These are phyloP conservation scores for Cryptococcus depauperatus DNA, from an alignment of 1,284 basidiomycete genomes.

Conservation along the genomic window DNA sequence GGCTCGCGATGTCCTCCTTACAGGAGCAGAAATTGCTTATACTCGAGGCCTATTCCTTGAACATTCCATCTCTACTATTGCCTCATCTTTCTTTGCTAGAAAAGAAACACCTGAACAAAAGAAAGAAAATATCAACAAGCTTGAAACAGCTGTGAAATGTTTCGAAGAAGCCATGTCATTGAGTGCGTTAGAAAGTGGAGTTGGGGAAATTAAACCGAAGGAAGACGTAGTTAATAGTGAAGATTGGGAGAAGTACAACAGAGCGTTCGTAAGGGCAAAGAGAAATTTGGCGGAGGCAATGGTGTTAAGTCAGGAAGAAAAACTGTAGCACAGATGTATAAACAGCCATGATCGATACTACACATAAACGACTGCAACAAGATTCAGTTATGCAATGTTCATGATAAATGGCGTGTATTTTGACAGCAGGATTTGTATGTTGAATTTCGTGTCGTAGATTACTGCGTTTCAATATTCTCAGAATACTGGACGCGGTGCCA, in stretches of 20 bases:
- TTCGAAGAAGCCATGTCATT: constrained; percentile 54
- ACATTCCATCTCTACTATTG: constrained; percentile 47
- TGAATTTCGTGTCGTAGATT: too few relatives aligned
- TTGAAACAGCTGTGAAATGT: constrained; percentile 50
- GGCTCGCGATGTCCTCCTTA: constrained; percentile 43
- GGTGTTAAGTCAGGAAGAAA: constrained; percentile 1
- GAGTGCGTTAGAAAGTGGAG: constrained; percentile 45
- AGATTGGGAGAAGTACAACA: constrained; percentile 39
- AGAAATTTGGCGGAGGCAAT: constrained; percentile 23
- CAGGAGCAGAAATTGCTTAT: constrained; percentile 47
- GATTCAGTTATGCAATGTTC: background rate
- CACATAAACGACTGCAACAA: too few relatives aligned
- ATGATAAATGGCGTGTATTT: background rate
- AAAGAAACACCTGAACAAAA: constrained; percentile 1
- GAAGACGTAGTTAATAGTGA: constrained; percentile 25
- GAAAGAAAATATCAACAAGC: constrained; percentile 3
- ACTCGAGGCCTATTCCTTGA: constrained; percentile 43
- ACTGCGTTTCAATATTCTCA: too few relatives aligned
- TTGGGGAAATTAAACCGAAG: constrained; percentile 10
- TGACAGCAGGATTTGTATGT: too few relatives aligned
- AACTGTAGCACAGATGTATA: too few relatives aligned
- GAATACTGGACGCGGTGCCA: too few relatives aligned
- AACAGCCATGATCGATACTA: background rate
- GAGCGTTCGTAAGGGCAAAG: constrained; percentile 34
- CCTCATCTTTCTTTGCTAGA: constrained; percentile 46